These are phyloP conservation scores for Eimeria falciformis DNA, from an alignment of 169 alveolate species.

Conservation along the genomic window DNA sequence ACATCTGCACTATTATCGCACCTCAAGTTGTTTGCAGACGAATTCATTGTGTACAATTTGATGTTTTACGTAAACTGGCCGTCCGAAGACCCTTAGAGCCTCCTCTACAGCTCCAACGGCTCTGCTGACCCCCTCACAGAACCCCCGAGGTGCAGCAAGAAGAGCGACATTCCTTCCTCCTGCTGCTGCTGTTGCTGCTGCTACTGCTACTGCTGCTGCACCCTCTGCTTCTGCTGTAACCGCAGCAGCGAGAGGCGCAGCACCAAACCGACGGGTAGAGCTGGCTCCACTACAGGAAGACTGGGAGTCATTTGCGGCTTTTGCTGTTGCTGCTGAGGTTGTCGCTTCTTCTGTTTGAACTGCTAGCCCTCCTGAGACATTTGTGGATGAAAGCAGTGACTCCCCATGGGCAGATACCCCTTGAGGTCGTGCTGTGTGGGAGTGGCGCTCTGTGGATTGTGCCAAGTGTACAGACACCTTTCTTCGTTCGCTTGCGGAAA, in stretches of 20 bases:
- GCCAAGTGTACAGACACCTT: too few relatives aligned
- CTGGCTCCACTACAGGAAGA: background rate
- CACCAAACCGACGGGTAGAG: background rate
- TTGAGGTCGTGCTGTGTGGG: too few relatives aligned
- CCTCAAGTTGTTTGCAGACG: constrained; percentile 86
- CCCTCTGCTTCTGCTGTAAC: background rate
- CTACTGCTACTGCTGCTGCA: constrained; percentile 31
- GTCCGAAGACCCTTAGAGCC: constrained; percentile 85
- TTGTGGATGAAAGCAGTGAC: too few relatives aligned
- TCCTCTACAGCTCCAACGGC: constrained; percentile 90
- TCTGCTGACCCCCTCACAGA: constrained; percentile 90
- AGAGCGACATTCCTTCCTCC: constrained; percentile 75
- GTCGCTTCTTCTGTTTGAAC: background rate
- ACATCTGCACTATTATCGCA: constrained; percentile 15
- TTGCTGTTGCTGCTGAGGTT: background rate
- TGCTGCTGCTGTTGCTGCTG: constrained; percentile 21
- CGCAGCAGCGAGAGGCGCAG: constrained; percentile 3
- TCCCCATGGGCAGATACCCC: too few relatives aligned
- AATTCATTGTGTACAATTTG: constrained; percentile 90
- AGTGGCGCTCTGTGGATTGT: background rate
- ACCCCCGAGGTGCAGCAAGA: constrained; percentile 87
- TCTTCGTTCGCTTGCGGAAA: too few relatives aligned
- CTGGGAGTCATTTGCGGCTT: background rate
- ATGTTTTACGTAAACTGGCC: constrained; percentile 88
- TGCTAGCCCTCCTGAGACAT: too few relatives aligned